Base-by-base conservation (phyloP, 164 flowering plant species). In the Aristolochia fimbriata region DNA sequence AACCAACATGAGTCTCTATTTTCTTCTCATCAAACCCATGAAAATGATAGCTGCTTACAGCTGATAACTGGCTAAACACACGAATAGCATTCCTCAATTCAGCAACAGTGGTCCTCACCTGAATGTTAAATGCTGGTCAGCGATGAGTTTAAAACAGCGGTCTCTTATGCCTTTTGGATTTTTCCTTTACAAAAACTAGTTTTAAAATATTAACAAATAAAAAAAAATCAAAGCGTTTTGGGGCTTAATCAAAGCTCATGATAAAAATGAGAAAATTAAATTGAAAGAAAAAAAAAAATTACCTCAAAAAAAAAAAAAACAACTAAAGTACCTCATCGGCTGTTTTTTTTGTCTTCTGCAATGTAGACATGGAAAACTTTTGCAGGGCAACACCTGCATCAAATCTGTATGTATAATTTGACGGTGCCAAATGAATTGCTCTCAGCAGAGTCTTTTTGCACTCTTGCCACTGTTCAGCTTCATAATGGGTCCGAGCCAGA, bases 391-490 rank as follows among this genome's bases (percentile, higher is more conserved):
- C 99, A 70, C 99, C 99, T 9, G 80, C 85, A 76, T 90, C 89
- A 74, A 93, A 93, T 58, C 89, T 75, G n/a, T 90, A 65, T 7
- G 87, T 78, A 67, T 90, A 88, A 78, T 90, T 93, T 69, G 99
- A 90, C 54, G 97, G 99, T 48, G 94, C 78, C 83, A 93, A 73
- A 69, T 90, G 99, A 60, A 90, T 93, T 33, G 97, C 99, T 76
- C 96, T 84, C 22, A 93, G 73, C 70, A 93, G 73, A 21, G 95
- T 78, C 72, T 77, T 86, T 67, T 85, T 88, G 78, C 97, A 90
- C 69, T 93, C 97, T 78, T 90, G 96, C 99, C 99, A 88, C 70
- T 93, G 97, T 67, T 93, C 99, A 55, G 99, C 99, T 72, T 93
- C 99, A 75, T 93, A 93, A 79, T 88, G 85, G 46, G 96, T 90